Percentiles rank a stretch among this genome's conserved stretches.
These are phyloP conservation scores for Bocquillonia castaneifolia DNA, from an alignment of 441 rosid genomes.

Conservation along the genomic window DNA sequence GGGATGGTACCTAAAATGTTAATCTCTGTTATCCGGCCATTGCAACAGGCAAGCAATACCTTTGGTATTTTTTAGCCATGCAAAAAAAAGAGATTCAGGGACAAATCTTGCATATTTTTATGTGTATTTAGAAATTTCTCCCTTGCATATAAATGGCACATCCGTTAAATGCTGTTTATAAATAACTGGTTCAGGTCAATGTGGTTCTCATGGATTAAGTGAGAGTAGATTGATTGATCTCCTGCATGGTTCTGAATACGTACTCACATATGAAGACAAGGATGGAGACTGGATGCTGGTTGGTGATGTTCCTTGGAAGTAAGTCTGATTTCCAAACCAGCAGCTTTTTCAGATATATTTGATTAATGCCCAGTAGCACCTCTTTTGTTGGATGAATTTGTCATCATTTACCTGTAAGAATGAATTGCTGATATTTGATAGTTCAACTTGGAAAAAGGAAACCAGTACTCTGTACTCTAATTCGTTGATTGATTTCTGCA, in stretches of 20 bases:
- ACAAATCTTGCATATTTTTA: no score
- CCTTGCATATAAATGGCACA: background rate
- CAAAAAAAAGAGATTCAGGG: no score
- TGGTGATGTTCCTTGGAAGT: no score
- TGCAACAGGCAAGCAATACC: no score
- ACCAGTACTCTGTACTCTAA: background rate
- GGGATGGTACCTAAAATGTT: no score
- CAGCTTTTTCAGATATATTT: background rate
- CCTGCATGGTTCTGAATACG: conserved; percentile 71
- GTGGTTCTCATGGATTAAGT: conserved; percentile 51
- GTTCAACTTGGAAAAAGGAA: background rate
- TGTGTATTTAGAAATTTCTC: no score
- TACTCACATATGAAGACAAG: conserved; percentile 73
- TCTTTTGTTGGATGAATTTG: conserved; percentile 12
- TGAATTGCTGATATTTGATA: background rate
- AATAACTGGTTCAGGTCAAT: conserved; percentile 43
- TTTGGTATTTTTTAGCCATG: no score
- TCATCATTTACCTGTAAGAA: background rate
- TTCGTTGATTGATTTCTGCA: background rate
- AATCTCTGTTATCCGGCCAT: no score
- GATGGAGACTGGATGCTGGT: no score
- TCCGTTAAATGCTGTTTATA: conserved; percentile 11
- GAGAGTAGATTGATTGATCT: conserved; percentile 57
- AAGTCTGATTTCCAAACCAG: conserved; percentile 30
- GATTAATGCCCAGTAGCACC: background rate